These are phyloP conservation scores for Corniculantispora saksenae DNA, from an alignment of 2,329 filamentous ascomycete species.

Conservation along the genomic window DNA sequence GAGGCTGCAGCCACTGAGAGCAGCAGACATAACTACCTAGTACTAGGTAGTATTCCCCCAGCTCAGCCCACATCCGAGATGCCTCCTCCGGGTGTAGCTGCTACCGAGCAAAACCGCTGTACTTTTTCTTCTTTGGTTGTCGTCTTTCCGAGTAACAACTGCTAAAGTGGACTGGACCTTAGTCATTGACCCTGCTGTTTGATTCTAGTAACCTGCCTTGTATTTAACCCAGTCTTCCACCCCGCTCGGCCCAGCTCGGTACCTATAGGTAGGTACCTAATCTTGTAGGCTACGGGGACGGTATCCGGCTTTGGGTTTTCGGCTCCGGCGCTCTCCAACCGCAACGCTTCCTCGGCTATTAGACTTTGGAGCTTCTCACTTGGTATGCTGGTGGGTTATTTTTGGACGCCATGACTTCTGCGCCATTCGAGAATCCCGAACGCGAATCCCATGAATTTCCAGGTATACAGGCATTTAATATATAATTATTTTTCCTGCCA, in stretches of 20 bases:
- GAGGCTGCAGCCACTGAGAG: not conserved
- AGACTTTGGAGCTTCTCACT: not conserved
- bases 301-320: slow-evolving; percentile 9
- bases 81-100: not conserved
- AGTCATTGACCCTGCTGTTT: too few relatives aligned
- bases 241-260: slow-evolving; percentile 11
- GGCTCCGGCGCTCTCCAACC: slow-evolving; percentile 15
- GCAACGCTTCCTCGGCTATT: slow-evolving; percentile 17
- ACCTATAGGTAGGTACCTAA: too few relatives aligned
- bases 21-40: too few relatives aligned
- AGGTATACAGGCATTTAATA: not conserved
- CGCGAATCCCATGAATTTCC: not conserved
- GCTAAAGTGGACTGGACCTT: too few relatives aligned
- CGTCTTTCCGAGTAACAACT: too few relatives aligned
- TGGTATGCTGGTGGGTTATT: not conserved
- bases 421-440: not conserved
- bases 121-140: not conserved
- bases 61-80: not conserved
- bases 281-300: slow-evolving; percentile 5
- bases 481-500: not conserved
- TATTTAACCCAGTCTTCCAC: not conserved
- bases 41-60: not conserved
- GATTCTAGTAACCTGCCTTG: not conserved
- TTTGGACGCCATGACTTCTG: not conserved
- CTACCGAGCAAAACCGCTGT: not conserved